Evolutionary conservation across 2,329 filamentous ascomycete genomes (phyloP), one percentile per base, ranked within the genome.

Genomic region (Colletotrichum sidae): DNA sequence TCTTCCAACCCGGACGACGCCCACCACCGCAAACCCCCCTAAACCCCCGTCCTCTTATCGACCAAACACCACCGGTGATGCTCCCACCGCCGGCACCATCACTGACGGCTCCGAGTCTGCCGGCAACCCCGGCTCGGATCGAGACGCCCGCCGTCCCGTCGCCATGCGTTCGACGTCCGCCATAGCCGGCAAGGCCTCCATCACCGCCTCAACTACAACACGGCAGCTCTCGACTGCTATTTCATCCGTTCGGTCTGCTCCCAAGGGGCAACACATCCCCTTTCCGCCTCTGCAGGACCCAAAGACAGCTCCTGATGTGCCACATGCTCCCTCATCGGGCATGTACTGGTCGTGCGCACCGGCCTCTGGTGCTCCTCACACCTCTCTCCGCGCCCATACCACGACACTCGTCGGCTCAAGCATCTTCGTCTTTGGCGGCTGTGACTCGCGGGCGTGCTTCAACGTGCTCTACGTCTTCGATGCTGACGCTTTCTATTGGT

Each of bases 331-430:
- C 34, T 86, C 89, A 15, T 89, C 87, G 53, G 89, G 89, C 71
- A 91, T 92, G 89, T 92, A 92, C 78, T 91, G 89, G 88, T 90
- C 88, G 57, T 84, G 82, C 41, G 88, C 89, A 9, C 86, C 85
- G 8, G 82, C 86, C n/a, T 90, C 88, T 3, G 89, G 89, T 34
- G 79, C 83, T 34, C 79, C 87, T 44, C 88, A 89, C 72, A 85
- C 86, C 13, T 83, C 86, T 33, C 77, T 91, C 63, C 84, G 89
- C 60, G 89, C 89, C 13, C 89, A 92, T 75, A 91, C 89, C 49
- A 87, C 86, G 38, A 90, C 89, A 17, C 78, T 90, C 38, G 81
- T 91, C 46, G 89, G 88, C 9, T 90, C 86, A 59, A 91, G 88
- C 70, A 82, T 92, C 60, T 91, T 86, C 73, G 82, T 91, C 17